Conservation (phyloP, 768 basidiomycete genomes). For the Leccinellum albellum region DNA sequence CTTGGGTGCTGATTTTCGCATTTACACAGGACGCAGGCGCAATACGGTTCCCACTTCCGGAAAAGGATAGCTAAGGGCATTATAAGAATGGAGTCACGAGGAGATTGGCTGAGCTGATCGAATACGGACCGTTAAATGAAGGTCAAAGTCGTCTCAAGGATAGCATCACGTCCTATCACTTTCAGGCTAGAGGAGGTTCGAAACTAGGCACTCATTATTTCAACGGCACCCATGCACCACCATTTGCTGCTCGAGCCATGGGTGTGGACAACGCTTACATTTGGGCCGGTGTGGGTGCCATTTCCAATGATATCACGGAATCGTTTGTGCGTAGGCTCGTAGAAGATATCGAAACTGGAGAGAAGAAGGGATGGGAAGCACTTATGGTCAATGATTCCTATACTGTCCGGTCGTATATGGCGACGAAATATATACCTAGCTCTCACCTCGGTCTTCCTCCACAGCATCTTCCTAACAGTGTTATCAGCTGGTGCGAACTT, state of each 20-base stretch:
- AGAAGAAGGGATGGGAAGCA: slow-evolving; percentile 23
- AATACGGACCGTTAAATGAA: slow-evolving; percentile 26
- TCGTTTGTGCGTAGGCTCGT: slow-evolving; percentile 19
- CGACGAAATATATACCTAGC: slow-evolving; percentile 19
- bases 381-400: slow-evolving; percentile 25
- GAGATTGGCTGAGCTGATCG: slow-evolving; percentile 29
- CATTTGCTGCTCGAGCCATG: slow-evolving; percentile 9
- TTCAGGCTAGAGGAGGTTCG: slow-evolving; percentile 7
- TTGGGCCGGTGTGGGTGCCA: slow-evolving; percentile 18
- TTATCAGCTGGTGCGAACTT: slow-evolving; percentile 27
- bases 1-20: background rate
- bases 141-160: slow-evolving; percentile 12
- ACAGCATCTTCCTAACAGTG: slow-evolving; percentile 11
- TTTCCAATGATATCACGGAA: slow-evolving; percentile 8
- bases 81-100: slow-evolving; percentile 29
- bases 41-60: slow-evolving; percentile 34
- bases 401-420: slow-evolving; percentile 23
- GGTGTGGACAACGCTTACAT: slow-evolving; percentile 10
- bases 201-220: slow-evolving; percentile 3
- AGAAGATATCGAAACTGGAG: slow-evolving; percentile 16
- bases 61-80: slow-evolving; percentile 9
- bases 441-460: slow-evolving; percentile 12
- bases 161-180: slow-evolving; percentile 23
- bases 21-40: slow-evolving; percentile 35
- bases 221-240: slow-evolving; percentile 1